A percentile compares a stretch with the other conserved stretches of the same genome.
phyloP scores from a whole-genome alignment of 768 basidiomycete species.

The Omphalotus guepiniiformis region DNA sequence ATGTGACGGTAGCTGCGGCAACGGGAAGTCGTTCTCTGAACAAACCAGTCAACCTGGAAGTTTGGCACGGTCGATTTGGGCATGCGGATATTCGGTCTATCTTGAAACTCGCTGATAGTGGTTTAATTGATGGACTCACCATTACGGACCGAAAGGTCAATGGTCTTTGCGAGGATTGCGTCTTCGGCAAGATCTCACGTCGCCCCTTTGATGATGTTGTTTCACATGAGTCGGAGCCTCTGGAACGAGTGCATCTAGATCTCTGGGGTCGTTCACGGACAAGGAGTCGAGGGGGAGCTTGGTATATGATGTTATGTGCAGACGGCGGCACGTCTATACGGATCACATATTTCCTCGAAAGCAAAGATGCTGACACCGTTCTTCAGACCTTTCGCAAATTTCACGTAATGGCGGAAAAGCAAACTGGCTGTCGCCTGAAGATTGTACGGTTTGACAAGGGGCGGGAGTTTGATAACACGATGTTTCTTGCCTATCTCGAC shows the following conservation, averaged over 20 bases:
- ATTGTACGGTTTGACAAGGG: background rate
- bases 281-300: background rate
- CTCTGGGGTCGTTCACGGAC: background rate
- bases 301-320: background rate
- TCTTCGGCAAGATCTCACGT: background rate
- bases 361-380: background rate
- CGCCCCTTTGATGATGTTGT: conserved; percentile 8
- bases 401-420: background rate
- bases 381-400: background rate
- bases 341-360: background rate
- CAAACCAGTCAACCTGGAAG: background rate
- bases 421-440: background rate
- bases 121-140: background rate
- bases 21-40: background rate
- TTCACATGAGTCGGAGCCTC: background rate
- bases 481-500: background rate
- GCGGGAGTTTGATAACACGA: background rate
- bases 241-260: conserved; percentile 2
- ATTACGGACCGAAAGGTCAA: background rate
- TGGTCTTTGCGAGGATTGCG: background rate
- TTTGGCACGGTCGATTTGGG: background rate
- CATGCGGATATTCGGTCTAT: background rate
- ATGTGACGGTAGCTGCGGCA: too few relatives aligned
- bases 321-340: background rate
- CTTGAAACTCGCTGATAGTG: background rate